A percentile compares a stretch with the other conserved stretches of the same genome.
Conservation (phyloP, 495 filamentous ascomycete species). For the Aspergillus kassunensis region DNA sequence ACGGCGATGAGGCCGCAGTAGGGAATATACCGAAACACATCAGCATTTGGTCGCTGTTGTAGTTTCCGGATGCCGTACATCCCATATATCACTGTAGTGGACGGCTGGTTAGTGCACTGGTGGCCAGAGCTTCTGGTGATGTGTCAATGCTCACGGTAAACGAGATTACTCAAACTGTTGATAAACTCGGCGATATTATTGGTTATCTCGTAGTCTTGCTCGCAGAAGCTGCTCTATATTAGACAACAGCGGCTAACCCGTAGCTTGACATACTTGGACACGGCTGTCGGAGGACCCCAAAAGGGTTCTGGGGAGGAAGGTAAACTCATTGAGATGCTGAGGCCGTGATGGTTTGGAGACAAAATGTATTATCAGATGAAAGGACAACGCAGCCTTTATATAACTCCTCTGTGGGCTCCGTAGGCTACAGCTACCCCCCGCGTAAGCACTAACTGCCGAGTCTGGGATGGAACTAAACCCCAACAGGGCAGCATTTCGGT, state of each 20-base stretch:
- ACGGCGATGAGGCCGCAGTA: conserved; percentile 53
- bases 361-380: too few relatives aligned
- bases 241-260: too few relatives aligned
- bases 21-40: conserved; percentile 31
- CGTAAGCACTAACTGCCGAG: too few relatives aligned
- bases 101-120: background rate
- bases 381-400: too few relatives aligned
- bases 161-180: conserved; percentile 51
- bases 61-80: conserved; percentile 32
- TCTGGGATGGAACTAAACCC: too few relatives aligned
- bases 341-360: too few relatives aligned
- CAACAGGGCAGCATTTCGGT: too few relatives aligned
- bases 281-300: conserved; percentile 14
- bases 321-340: too few relatives aligned
- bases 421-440: too few relatives aligned
- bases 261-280: conserved; percentile 9
- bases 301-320: conserved; percentile 1
- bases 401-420: too few relatives aligned
- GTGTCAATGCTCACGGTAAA: conserved; percentile 25
- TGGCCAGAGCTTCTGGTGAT: too few relatives aligned
- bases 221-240: conserved; percentile 11
- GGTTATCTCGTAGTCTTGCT: conserved; percentile 51
- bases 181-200: conserved; percentile 54
- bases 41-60: conserved; percentile 12
- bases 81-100: conserved; percentile 27